Evolutionary conservation across 2,329 filamentous ascomycete genomes (phyloP).

Genomic region (Fusarium nisikadoi): DNA sequence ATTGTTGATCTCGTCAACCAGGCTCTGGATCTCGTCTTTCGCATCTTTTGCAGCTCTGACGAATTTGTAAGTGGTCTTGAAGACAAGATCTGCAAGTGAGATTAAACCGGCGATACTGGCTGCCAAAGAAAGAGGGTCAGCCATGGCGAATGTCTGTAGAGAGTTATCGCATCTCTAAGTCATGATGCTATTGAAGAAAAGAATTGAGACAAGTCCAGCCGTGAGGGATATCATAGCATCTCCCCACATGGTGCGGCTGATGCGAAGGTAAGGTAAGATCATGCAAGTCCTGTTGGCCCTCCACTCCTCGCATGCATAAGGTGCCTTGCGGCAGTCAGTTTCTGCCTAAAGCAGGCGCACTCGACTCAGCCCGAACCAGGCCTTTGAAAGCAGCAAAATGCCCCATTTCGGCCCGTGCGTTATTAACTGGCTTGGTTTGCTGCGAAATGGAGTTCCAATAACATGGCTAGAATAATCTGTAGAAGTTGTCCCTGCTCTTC

Average conservation of each 20-base stretch:
- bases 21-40: neutral
- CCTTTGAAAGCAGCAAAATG: neutral
- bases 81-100: conserved; percentile 3
- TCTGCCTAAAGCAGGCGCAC: neutral
- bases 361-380: neutral
- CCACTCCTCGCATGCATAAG: neutral
- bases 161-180: no score
- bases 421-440: no score
- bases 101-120: conserved; percentile 2
- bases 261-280: neutral
- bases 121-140: conserved; percentile 9
- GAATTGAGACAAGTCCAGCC: no score
- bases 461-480: no score
- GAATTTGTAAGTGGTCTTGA: neutral
- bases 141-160: neutral
- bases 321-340: neutral
- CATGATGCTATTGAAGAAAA: no score
- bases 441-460: no score
- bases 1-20: conserved; percentile 7
- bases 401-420: no score
- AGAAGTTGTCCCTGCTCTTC: no score
- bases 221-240: no score
- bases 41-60: neutral
- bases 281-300: neutral
- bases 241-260: neutral